A percentile compares a stretch with the other conserved stretches of the same genome.
Conservation (phyloP, 2,329 filamentous ascomycete genomes). For the Diaporthe velutina region DNA sequence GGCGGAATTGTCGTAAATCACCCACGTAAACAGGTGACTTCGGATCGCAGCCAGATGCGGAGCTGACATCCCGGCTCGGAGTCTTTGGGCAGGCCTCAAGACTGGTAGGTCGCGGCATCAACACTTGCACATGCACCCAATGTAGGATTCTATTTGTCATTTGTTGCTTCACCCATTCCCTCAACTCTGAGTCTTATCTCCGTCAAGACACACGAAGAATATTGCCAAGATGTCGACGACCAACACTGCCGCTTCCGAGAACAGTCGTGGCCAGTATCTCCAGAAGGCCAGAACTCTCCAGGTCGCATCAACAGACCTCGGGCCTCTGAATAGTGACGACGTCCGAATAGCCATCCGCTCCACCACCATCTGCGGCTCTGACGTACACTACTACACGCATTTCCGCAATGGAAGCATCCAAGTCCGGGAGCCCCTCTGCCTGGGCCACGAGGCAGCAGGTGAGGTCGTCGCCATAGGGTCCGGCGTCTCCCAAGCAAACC, state of each 20-base stretch:
- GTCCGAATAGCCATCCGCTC: too few relatives aligned
- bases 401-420: too few relatives aligned
- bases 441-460: background rate
- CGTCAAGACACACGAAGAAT: background rate
- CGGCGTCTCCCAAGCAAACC: conserved; percentile 4
- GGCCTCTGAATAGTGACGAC: too few relatives aligned
- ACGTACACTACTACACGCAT: too few relatives aligned
- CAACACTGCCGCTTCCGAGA: background rate
- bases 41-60: background rate
- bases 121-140: background rate
- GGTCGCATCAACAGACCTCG: too few relatives aligned
- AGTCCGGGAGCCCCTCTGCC: too few relatives aligned
- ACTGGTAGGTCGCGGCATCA: background rate
- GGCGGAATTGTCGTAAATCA: background rate
- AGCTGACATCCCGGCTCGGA: background rate
- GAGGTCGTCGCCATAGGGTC: conserved; percentile 14
- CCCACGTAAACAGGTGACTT: background rate
- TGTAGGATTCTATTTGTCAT: background rate
- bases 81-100: background rate
- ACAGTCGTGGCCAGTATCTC: background rate
- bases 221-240: conserved; percentile 17
- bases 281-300: too few relatives aligned
- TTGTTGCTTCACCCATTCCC: background rate
- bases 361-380: too few relatives aligned
- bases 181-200: background rate